Evolutionary conservation across 2,329 filamentous ascomycete species (phyloP), one percentile per base, ranked within the genome.

Genomic region (Paraconiothyrium brasiliense): DNA sequence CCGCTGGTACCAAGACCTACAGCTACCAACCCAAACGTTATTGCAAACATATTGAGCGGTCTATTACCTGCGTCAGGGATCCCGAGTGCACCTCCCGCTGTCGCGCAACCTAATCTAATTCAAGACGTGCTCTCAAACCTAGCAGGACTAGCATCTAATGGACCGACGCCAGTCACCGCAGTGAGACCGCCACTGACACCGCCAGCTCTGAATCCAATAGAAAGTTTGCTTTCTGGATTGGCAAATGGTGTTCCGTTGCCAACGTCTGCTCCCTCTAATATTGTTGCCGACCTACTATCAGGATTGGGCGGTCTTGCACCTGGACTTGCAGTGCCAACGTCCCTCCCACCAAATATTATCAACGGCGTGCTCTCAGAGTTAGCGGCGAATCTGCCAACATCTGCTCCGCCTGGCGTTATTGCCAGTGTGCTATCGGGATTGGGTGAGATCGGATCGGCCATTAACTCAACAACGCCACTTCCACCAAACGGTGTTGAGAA

Each of bases 111-210:
- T 1, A 30, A 13, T 4, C 3, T 48, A 1, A 16, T 39, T 3
- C 32, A n/a, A 11, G 43, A 30, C 20, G n/a, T 57, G 16, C 44
- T 57, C 14, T 57, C 54, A 8, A 30, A 20, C n/a, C 32, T 48
- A 4, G 22, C 37, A 41, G 37, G 24, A n/a, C 11, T 10, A 16
- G 13, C 13, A n/a, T 14, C 50, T n/a, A 43, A 39, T 16, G 1
- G 14, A 22, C 49, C n/a, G 5, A 52, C 49, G n/a, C 20, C 22
- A 16, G 22, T 44, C 10, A 43, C 1, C 37, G 7, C 50, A 30
- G 13, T n/a, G 10, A n/a, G 11, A 14, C 24, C 35, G 2, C 50
- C 22, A 16, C 43, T 20, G 9, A 39, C 32, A 14, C 16, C 22
- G 39, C 49, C 4, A 20, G n/a, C n/a, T 37, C 49, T 34, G 7